Evolutionary conservation across 1,284 basidiomycete genomes (phyloP).

Genomic region (Ceratobasidium sp.): DNA sequence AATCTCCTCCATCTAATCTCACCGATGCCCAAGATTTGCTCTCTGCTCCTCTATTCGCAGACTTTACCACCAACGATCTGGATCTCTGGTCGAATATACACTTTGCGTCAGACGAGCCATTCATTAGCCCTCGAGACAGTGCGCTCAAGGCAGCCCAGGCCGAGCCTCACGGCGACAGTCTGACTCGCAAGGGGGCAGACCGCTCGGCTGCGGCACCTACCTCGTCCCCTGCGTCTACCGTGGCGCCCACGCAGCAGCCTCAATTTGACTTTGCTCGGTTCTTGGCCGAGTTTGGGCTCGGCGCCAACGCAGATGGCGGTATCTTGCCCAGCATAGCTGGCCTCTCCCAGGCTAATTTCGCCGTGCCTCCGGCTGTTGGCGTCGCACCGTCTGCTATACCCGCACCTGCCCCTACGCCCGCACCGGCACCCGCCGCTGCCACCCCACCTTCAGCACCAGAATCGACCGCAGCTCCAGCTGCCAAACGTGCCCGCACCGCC

Average conservation of each 20-base stretch:
- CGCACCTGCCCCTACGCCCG: no score
- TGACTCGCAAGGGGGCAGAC: slow-evolving; percentile 30
- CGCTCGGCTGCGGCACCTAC: slow-evolving; percentile 24
- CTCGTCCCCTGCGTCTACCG: slow-evolving; percentile 26
- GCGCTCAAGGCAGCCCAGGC: slow-evolving; percentile 56
- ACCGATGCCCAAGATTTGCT: slow-evolving; percentile 70
- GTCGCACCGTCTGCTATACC: slow-evolving; percentile 46
- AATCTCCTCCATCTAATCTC: slow-evolving; percentile 60
- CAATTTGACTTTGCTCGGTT: slow-evolving; percentile 42
- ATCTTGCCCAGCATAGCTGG: slow-evolving; percentile 62
- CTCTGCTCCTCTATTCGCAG: slow-evolving; percentile 70
- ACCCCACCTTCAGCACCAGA: slow-evolving; percentile 69
- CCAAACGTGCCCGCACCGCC: slow-evolving; percentile 48
- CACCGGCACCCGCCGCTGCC: slow-evolving; percentile 54
- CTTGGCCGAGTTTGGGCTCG: slow-evolving; percentile 68
- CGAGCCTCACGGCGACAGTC: slow-evolving; percentile 29
- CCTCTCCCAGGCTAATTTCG: slow-evolving; percentile 17
- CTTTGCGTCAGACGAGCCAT: slow-evolving; percentile 81
- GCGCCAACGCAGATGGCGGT: slow-evolving; percentile 57
- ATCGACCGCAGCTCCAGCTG: slow-evolving; percentile 56
- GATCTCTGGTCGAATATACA: slow-evolving; percentile 86
- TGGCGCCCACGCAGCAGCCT: slow-evolving; percentile 19
- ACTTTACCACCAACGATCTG: slow-evolving; percentile 77
- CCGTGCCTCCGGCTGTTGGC: background rate
- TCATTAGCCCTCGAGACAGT: slow-evolving; percentile 51